These are phyloP conservation scores for Hypoxylon sp. DNA, from an alignment of 2,329 filamentous ascomycete genomes.

Conservation along the genomic window DNA sequence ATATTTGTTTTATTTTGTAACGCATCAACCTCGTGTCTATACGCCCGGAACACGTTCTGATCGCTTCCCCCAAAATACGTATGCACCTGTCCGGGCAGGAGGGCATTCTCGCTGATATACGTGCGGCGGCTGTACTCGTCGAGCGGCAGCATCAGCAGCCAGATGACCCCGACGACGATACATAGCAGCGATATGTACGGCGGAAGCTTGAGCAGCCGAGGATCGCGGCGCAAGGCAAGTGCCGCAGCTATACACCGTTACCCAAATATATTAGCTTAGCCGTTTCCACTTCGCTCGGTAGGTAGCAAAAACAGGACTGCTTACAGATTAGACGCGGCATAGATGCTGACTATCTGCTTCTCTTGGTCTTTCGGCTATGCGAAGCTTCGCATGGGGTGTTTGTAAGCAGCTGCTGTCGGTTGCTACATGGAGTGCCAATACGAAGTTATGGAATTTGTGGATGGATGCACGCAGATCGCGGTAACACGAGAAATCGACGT, in stretches of 20 bases:
- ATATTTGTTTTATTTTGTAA: slow-evolving; percentile 66
- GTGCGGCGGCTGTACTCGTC: slow-evolving; percentile 91
- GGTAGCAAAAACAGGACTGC: slow-evolving; percentile 41
- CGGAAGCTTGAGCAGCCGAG: slow-evolving; percentile 83
- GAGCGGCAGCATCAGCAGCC: slow-evolving; percentile 90
- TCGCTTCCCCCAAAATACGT: slow-evolving; percentile 98
- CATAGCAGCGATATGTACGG: slow-evolving; percentile 89
- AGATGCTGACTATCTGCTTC: slow-evolving; percentile 4
- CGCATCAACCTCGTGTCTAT: slow-evolving; percentile 82
- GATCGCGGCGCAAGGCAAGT: slow-evolving; percentile 80
- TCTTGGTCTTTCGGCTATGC: neutral
- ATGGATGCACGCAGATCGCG: slow-evolving; percentile 19
- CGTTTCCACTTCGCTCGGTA: neutral
- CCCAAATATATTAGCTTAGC: neutral
- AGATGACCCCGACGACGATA: slow-evolving; percentile 85
- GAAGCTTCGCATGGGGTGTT: slow-evolving; percentile 5
- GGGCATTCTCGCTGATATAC: slow-evolving; percentile 97
- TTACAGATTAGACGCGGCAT: slow-evolving; percentile 69
- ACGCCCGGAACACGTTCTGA: slow-evolving; percentile 92
- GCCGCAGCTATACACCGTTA: slow-evolving; percentile 62
- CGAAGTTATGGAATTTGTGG: slow-evolving; percentile 7
- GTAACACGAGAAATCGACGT: slow-evolving; percentile 24
- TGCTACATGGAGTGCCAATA: slow-evolving; percentile 10
- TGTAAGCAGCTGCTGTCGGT: slow-evolving; percentile 10
- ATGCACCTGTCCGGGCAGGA: slow-evolving; percentile 95